These are phyloP conservation scores for Candida pseudoviswanathii DNA, from an alignment of 1,139 yeast genomes.

Conservation along the genomic window DNA sequence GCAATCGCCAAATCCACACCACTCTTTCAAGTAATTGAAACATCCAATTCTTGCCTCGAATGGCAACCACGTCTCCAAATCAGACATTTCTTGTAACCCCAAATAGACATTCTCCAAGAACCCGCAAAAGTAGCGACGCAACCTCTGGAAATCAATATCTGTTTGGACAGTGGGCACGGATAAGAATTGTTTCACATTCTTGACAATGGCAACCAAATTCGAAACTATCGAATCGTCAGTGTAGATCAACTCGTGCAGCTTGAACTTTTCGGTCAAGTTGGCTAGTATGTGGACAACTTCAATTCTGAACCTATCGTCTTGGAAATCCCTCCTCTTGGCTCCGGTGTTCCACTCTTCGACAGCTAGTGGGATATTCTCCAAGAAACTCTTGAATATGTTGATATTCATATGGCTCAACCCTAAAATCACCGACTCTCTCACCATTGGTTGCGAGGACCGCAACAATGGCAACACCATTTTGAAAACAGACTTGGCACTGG, in stretches of 20 bases:
- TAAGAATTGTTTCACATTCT: conserved; percentile 65
- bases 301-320: conserved; percentile 60
- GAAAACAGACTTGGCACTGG: conserved; percentile 89
- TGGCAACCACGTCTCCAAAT: conserved; percentile 62
- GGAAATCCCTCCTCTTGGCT: conserved; percentile 30
- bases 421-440: conserved; percentile 81
- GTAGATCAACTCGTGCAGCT: conserved; percentile 44
- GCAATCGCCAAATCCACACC: conserved; percentile 90
- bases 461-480: conserved; percentile 83
- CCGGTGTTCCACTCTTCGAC: conserved; percentile 57
- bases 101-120: conserved; percentile 68
- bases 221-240: conserved; percentile 71
- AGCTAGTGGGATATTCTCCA: conserved; percentile 74
- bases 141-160: conserved; percentile 71
- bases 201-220: conserved; percentile 64
- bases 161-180: conserved; percentile 60
- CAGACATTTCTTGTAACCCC: conserved; percentile 48
- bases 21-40: conserved; percentile 79
- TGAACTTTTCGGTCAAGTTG: conserved; percentile 66
- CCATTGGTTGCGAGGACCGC: conserved; percentile 67
- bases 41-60: conserved; percentile 86
- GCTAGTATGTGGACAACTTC: conserved; percentile 80
- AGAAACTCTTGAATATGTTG: conserved; percentile 79
- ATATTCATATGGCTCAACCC: conserved; percentile 90
- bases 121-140: conserved; percentile 81